These are phyloP conservation scores for Kluyveromyces siamensis DNA, from an alignment of 805 yeast species.

Conservation along the genomic window DNA sequence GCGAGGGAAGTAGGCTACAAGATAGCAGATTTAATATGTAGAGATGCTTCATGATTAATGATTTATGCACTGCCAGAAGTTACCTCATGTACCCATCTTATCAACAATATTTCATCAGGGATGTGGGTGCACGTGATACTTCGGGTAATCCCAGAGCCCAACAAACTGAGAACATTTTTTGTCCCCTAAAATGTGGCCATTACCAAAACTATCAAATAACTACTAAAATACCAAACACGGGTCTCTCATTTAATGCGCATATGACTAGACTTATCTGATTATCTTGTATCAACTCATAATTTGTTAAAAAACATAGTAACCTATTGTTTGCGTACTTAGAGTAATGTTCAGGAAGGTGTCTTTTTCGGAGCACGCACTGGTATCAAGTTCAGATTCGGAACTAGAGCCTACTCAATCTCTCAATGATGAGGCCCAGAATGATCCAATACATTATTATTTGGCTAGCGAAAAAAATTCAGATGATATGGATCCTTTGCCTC, in stretches of 20 bases:
- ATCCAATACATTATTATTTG: constrained; percentile 12
- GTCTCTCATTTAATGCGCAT: neutral
- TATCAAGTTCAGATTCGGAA: constrained; percentile 16
- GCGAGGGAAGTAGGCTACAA: too few species aligned
- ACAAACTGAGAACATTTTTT: neutral
- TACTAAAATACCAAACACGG: neutral
- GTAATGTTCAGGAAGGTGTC: constrained; percentile 15
- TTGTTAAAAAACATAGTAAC: neutral
- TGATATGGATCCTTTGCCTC: constrained; percentile 30
- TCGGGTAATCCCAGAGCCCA: neutral
- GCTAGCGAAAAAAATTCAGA: constrained; percentile 5
- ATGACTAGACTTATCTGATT: neutral
- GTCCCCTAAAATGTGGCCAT: neutral
- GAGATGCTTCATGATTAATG: too few species aligned
- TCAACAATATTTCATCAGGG: too few species aligned
- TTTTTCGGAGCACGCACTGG: constrained; percentile 12
- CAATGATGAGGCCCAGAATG: constrained; percentile 3
- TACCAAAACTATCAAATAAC: too few species aligned
- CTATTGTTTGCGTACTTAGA: neutral
- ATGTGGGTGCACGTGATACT: neutral
- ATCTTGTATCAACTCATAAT: too few species aligned
- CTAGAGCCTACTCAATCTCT: constrained; percentile 13
- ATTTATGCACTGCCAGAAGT: too few species aligned
- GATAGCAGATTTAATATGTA: too few species aligned
- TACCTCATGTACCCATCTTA: too few species aligned